A percentile compares a stretch with the other conserved stretches of the same genome.
phyloP scores from a whole-genome alignment of 331 rosid genomes.

The Saraca asoca region DNA sequence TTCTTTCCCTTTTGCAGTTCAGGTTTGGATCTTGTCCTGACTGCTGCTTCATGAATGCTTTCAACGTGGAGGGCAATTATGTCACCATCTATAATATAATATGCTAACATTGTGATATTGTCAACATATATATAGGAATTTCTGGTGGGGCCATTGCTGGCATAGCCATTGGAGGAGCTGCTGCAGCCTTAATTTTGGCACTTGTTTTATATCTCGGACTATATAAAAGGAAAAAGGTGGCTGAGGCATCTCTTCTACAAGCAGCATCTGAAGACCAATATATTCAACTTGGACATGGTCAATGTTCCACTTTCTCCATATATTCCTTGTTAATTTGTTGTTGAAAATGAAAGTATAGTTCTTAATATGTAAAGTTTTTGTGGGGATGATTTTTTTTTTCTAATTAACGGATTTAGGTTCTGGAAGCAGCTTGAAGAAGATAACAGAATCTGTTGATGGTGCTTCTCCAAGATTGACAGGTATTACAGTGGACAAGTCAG shows the following conservation, averaged over 20 bases:
- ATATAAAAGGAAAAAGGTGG: conserved; percentile 55
- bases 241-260: conserved; percentile 39
- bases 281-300: conserved; percentile 51
- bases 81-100: not conserved
- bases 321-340: not conserved
- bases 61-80: conserved; percentile 27
- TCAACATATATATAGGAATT: conserved; percentile 51
- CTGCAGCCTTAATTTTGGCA: conserved; percentile 52
- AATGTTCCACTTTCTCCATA: not conserved
- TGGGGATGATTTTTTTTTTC: not conserved
- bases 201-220: conserved; percentile 43
- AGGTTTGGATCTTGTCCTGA: conserved; percentile 47
- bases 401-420: conserved; percentile 45
- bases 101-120: conserved; percentile 39
- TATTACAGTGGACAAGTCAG: conserved; percentile 81
- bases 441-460: conserved; percentile 43
- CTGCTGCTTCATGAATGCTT: conserved; percentile 30
- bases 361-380: not conserved
- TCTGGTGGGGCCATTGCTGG: conserved; percentile 65
- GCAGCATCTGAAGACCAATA: conserved; percentile 46
- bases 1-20: conserved; percentile 66
- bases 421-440: conserved; percentile 48
- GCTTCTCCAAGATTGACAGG: conserved; percentile 57
- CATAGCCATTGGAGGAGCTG: conserved; percentile 57
- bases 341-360: conserved; percentile 11